Evolutionary conservation across 371 early-diverging fungal species (phyloP).

Genomic region (Mucor irregularis): DNA sequence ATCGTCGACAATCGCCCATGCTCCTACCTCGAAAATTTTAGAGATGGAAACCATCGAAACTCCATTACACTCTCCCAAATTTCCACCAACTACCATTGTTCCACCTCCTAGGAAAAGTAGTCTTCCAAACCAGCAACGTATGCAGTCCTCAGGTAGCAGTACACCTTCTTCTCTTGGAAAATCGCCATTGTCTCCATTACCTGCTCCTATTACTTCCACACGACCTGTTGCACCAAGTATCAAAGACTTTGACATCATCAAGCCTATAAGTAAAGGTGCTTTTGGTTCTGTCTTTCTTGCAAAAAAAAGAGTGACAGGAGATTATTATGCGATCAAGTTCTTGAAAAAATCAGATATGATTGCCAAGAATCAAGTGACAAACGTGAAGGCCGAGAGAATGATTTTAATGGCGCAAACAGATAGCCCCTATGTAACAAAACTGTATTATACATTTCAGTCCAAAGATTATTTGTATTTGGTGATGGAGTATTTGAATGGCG

Average conservation of each 20-base stretch:
- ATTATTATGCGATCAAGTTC: constrained; percentile 90
- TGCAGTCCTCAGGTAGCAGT: constrained; percentile 2
- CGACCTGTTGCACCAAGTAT: constrained; percentile 70
- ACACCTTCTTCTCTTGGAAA: constrained; percentile 23
- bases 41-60: constrained; percentile 48
- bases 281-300: constrained; percentile 91
- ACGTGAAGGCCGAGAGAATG: constrained; percentile 87
- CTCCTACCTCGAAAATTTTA: constrained; percentile 20
- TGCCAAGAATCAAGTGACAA: constrained; percentile 89
- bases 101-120: constrained; percentile 3
- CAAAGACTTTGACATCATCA: constrained; percentile 91
- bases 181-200: constrained; percentile 51
- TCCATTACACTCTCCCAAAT: constrained; percentile 35
- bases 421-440: constrained; percentile 91
- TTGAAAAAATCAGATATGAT: constrained; percentile 90
- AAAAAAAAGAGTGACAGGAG: constrained; percentile 82
- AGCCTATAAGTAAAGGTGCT: constrained; percentile 91
- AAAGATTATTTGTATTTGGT: constrained; percentile 91
- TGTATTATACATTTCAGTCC: constrained; percentile 93
- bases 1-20: background rate
- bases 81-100: background rate
- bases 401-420: constrained; percentile 85
- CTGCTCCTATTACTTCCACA: constrained; percentile 33
- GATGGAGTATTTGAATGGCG: constrained; percentile 96
- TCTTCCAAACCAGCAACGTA: background rate